Evolutionary conservation across 768 basidiomycete genomes (phyloP).

Genomic region (Lentinula sp.): DNA sequence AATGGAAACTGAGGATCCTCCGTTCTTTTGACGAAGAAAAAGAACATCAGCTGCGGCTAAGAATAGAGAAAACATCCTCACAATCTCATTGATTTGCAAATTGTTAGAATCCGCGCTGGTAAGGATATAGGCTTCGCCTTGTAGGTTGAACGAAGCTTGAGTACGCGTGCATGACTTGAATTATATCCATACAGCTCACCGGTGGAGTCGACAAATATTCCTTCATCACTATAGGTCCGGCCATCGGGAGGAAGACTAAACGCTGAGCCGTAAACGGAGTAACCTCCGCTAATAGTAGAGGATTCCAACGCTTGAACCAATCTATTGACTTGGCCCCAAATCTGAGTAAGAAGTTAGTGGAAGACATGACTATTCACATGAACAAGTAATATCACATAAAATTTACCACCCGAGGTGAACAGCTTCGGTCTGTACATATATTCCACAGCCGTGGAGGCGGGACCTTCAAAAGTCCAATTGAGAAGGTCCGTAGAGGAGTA

Average conservation of each 20-base stretch:
- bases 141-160: neutral
- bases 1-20: conserved; percentile 1
- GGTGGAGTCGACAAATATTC: conserved; percentile 11
- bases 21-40: neutral
- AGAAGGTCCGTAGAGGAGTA: conserved; percentile 21
- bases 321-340: conserved; percentile 12
- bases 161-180: no score
- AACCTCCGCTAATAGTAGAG: conserved; percentile 3
- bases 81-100: conserved; percentile 11
- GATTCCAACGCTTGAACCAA: conserved; percentile 9
- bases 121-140: conserved; percentile 9
- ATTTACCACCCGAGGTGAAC: conserved; percentile 13
- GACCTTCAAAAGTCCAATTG: conserved; percentile 22
- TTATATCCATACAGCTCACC: neutral
- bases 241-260: conserved; percentile 9
- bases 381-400: conserved; percentile 9
- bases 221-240: conserved; percentile 11
- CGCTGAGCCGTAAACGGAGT: conserved; percentile 10
- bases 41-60: neutral
- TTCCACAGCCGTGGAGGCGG: conserved; percentile 13
- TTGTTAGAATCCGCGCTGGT: conserved; percentile 14
- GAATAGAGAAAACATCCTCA: neutral
- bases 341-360: neutral
- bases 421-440: conserved; percentile 9
- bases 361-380: neutral